Base-by-base conservation (phyloP, 306 rosid genomes). In the Macrotyloma uniflorum region DNA sequence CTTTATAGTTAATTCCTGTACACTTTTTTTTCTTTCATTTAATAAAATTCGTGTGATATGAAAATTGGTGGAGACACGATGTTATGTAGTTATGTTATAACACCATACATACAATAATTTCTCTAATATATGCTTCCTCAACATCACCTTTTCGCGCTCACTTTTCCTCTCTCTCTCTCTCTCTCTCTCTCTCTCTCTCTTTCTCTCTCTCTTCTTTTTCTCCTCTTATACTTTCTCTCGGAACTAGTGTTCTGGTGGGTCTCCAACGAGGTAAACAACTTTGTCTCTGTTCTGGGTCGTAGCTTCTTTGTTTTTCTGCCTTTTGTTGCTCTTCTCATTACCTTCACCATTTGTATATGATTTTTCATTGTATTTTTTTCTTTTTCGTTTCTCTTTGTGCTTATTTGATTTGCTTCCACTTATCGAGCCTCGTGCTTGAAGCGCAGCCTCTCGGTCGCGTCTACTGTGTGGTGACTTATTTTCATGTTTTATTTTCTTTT, bases 221-320 rank as follows among this genome's bases (percentile, higher is more conserved):
- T n/a, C 13, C 28, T 38, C 71, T 74, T 28, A 12, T 76, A 5
- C 70, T 33, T 22, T 6, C 83, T 67, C 49, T 67, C 7, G 57
- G 66, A 70, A 70, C 70, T 5, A 16, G 62, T 76, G 74, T 54
- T 70, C 64, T 47, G 69, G 58, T 38, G 77, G 51, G 58, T 71
- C 77, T 70, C 69, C 74, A 23, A 42, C 22, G n/a, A 30, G 84
- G 84, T 82, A 47, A 26, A 51, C 59, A 58, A 67, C 4, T 15
- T 57, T 75, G 67, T 46, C 71, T 57, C 70, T 63, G 79, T 66
- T 49, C 47, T 58, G 38, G 20, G 51, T 74, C 46, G 19, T 49
- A 5, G 8, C 15, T 53, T 70, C 59, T 24, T n/a, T 53, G 4
- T 43, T 33, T 62, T 16, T 57, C 18, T 79, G 24, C 57, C 15